Percentiles rank a stretch among this genome's conserved stretches.
Conservation (phyloP, 2,329 filamentous ascomycete species). For the Myriosclerotinia duriaeana region DNA sequence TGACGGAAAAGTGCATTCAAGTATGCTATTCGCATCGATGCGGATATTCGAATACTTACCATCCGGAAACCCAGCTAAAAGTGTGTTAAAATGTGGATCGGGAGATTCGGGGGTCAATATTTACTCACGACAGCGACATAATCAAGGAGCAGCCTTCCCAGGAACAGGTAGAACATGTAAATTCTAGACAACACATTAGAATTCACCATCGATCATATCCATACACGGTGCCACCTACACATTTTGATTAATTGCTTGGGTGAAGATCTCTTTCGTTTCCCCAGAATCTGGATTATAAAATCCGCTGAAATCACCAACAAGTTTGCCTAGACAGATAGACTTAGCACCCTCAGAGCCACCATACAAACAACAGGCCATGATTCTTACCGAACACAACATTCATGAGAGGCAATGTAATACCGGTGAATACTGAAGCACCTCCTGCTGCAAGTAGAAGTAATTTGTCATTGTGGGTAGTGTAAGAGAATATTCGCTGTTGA, state of each 20-base stretch:
- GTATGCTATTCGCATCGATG: slow-evolving; percentile 61
- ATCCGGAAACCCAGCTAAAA: slow-evolving; percentile 51
- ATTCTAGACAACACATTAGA: slow-evolving; percentile 45
- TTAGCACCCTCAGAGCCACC: background rate
- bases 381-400: slow-evolving; percentile 54
- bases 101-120: background rate
- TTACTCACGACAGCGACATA: slow-evolving; percentile 53
- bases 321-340: slow-evolving; percentile 31
- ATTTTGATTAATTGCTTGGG: slow-evolving; percentile 48
- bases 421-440: slow-evolving; percentile 52
- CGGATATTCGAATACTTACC: slow-evolving; percentile 60
- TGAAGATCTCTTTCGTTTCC: slow-evolving; percentile 50
- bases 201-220: slow-evolving; percentile 23
- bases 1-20: slow-evolving; percentile 62
- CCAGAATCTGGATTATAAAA: slow-evolving; percentile 49
- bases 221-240: slow-evolving; percentile 25
- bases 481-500: slow-evolving; percentile 33
- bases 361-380: slow-evolving; percentile 33
- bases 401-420: slow-evolving; percentile 56
- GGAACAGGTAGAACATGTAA: slow-evolving; percentile 59
- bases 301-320: slow-evolving; percentile 46
- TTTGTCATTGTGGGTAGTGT: slow-evolving; percentile 26
- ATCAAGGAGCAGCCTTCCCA: slow-evolving; percentile 53
- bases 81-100: background rate
- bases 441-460: slow-evolving; percentile 40